Evolutionary conservation across 768 basidiomycete genomes (phyloP), one percentile per base, ranked within the genome.

Genomic region (Trichaptum fuscoviolaceum): DNA sequence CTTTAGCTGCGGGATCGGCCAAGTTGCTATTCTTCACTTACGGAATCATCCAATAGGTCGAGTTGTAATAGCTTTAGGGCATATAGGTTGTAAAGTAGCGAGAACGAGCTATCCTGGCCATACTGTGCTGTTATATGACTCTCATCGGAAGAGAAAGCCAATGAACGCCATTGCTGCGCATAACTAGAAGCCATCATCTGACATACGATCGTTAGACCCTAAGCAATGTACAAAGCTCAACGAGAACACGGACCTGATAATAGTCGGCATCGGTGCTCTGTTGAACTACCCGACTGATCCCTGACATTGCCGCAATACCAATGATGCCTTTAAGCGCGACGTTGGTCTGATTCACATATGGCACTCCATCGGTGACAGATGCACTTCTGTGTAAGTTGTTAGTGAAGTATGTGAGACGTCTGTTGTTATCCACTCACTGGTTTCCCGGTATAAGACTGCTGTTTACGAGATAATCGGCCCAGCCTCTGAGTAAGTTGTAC

Each of bases 261-360:
- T 73, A 67, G 9, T 62, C 35, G 0, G 68, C 70, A 8, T 75
- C 71, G 0, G 42, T 62, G 1, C 35, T 23, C 7, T 74, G 30
- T 0, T 72, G 69, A 17, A 75, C 61, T 1, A 70, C 65, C 0
- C 73, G 68, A 7, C 81, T 79, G 52, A 90, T 86, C 67, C 84
- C 77, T 2, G 84, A 79, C 86, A 90, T 88, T 6, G 85, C 85
- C 67, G 82, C 76, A 71, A 90, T 87, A 7, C 87, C 88, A 60
- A 88, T 76, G 66, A 89, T 87, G 36, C 88, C 89, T 71, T 90
- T 91, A 75, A 89, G 84, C 4, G 88, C 88, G 24, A 89, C 78
- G 71, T 89, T 89, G 12, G 88, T 89, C 71, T 88, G 86, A 69
- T 90, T 89, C 6, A 80, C 80, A n/a, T 68, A 52, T 0, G 71